These are phyloP conservation scores for Huntiella bhutanensis DNA, from an alignment of 2,329 filamentous ascomycete species.

Conservation along the genomic window DNA sequence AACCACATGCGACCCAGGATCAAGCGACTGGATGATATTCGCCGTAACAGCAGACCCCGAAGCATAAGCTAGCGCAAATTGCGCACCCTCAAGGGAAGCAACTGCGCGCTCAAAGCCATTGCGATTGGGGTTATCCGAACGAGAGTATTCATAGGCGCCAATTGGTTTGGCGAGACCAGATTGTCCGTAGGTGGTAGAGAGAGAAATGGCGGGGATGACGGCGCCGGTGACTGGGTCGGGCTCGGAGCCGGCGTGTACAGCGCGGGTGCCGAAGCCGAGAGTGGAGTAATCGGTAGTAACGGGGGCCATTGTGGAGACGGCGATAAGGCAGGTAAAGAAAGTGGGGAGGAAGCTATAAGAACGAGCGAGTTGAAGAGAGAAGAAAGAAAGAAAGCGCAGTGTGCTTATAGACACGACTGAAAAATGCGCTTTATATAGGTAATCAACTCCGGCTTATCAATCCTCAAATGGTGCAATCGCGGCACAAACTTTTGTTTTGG, in stretches of 20 bases:
- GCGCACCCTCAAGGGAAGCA: conserved; percentile 79
- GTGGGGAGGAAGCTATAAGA: neutral
- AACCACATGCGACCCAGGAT: conserved; percentile 79
- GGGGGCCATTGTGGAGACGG: conserved; percentile 4
- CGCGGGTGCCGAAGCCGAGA: conserved; percentile 75
- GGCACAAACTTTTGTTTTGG: too few relatives aligned
- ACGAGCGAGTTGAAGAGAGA: neutral
- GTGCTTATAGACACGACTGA: neutral
- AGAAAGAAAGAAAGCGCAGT: neutral
- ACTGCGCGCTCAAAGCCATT: conserved; percentile 86
- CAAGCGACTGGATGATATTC: conserved; percentile 79
- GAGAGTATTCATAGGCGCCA: conserved; percentile 80
- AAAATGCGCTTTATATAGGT: too few relatives aligned
- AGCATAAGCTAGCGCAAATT: conserved; percentile 82
- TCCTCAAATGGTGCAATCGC: too few relatives aligned
- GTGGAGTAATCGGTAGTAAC: conserved; percentile 18
- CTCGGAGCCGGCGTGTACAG: conserved; percentile 81
- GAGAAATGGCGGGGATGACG: conserved; percentile 88
- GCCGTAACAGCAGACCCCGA: conserved; percentile 90
- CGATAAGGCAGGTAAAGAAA: neutral
- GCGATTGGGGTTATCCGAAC: conserved; percentile 86
- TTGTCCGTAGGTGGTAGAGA: conserved; percentile 95
- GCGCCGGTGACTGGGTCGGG: conserved; percentile 84
- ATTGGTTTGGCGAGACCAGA: conserved; percentile 70
- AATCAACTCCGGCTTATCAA: too few relatives aligned